Percentiles rank a stretch among this genome's conserved stretches.
These are phyloP conservation scores for Phylloporus scabripes DNA, from an alignment of 768 basidiomycete species.

Conservation along the genomic window DNA sequence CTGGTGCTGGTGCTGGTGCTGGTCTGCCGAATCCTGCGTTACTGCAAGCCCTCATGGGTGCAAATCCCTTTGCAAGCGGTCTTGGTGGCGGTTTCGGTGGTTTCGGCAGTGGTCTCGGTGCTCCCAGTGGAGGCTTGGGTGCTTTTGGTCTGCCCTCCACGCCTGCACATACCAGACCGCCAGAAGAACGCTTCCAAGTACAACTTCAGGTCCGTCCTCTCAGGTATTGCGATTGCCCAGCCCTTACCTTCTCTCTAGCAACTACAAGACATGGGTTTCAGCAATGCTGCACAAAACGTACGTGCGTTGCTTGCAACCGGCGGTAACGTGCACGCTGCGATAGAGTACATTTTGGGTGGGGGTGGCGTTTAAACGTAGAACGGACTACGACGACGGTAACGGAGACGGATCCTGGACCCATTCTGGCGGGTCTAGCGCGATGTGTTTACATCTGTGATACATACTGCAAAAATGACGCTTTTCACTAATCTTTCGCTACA, in stretches of 20 bases:
- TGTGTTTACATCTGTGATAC: not conserved
- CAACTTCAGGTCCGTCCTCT: conserved; percentile 58
- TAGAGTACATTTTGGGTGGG: conserved; percentile 86
- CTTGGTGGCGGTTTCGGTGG: conserved; percentile 8
- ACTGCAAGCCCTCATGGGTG: conserved; percentile 28
- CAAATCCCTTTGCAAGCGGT: conserved; percentile 4
- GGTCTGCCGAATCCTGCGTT: conserved; percentile 39
- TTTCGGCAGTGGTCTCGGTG: conserved; percentile 23
- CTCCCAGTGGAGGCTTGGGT: conserved; percentile 24
- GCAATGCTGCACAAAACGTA: conserved; percentile 84
- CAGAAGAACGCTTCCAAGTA: conserved; percentile 90
- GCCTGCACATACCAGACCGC: conserved; percentile 65
- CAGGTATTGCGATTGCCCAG: not conserved
- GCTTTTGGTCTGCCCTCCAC: conserved; percentile 24
- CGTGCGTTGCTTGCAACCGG: conserved; percentile 85
- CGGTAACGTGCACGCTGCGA: conserved; percentile 88
- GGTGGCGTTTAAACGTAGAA: conserved; percentile 41
- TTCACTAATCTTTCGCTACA: not conserved
- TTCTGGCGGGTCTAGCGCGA: not conserved
- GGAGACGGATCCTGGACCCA: too few species aligned
- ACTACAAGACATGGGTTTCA: conserved; percentile 94
- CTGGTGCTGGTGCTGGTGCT: conserved; percentile 4
- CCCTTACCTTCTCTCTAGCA: conserved; percentile 46
- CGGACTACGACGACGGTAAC: not conserved
- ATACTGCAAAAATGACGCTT: not conserved